Evolutionary conservation across 208 protist species (phyloP).

Genomic region (Crithidia expoeki): DNA sequence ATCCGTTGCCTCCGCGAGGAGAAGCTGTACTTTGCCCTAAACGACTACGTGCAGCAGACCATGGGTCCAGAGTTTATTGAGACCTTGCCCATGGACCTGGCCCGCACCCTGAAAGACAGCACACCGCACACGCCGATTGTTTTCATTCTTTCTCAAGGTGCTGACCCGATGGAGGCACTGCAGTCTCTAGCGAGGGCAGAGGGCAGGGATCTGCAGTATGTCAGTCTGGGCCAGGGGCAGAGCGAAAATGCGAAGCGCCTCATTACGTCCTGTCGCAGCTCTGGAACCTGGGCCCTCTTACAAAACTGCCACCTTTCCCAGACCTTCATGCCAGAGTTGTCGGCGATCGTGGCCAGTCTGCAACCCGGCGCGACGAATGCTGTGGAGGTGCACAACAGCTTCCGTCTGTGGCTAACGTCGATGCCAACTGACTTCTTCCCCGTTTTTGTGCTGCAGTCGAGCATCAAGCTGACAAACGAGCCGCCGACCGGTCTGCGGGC

Average conservation of each 20-base stretch:
- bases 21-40: constrained; percentile 93
- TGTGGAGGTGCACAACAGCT: constrained; percentile 80
- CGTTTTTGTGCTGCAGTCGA: constrained; percentile 96
- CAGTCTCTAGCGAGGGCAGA: constrained; percentile 91
- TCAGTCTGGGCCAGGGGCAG: constrained; percentile 98
- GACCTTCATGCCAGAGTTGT: constrained; percentile 97
- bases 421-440: constrained; percentile 98
- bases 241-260: constrained; percentile 94
- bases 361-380: constrained; percentile 34
- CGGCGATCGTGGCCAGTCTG: constrained; percentile 90
- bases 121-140: constrained; percentile 92
- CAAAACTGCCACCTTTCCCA: constrained; percentile 97
- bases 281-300: constrained; percentile 95
- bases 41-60: constrained; percentile 86
- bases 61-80: constrained; percentile 95
- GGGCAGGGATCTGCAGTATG: constrained; percentile 76
- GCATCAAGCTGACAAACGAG: constrained; percentile 98
- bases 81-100: constrained; percentile 94
- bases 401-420: constrained; percentile 98
- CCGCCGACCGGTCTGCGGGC: constrained; percentile 95
- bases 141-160: constrained; percentile 97
- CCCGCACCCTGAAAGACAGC: constrained; percentile 87
- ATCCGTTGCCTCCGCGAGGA: constrained; percentile 95
- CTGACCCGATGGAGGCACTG: constrained; percentile 95
- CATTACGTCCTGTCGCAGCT: constrained; percentile 90